phyloP scores from a whole-genome alignment of 805 yeast genomes.

The Candida montana region DNA sequence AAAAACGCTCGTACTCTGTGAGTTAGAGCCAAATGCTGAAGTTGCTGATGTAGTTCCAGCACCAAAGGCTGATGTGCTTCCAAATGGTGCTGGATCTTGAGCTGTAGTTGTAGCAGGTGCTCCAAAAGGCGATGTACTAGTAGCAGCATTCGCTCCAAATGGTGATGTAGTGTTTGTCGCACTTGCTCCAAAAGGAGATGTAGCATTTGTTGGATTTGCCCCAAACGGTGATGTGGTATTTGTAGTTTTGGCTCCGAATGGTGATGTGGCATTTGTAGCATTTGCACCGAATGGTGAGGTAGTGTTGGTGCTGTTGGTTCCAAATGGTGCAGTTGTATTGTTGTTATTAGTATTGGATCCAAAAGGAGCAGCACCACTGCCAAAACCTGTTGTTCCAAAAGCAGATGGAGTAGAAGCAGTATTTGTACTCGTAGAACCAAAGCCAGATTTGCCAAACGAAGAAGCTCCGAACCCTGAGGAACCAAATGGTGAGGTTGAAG shows the following conservation, averaged over 20 bases:
- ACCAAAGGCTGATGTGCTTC: neutral
- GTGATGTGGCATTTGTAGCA: neutral
- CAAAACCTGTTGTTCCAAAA: too few species aligned
- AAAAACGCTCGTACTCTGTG: neutral
- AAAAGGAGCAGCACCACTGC: too few species aligned
- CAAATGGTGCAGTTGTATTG: constrained; percentile 1
- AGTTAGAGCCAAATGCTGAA: constrained; percentile 1
- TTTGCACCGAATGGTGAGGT: constrained; percentile 6
- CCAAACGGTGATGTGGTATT: constrained; percentile 3
- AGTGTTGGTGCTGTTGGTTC: neutral
- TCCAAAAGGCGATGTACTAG: constrained; percentile 9
- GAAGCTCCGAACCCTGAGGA: constrained; percentile 6
- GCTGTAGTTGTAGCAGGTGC: neutral
- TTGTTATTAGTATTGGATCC: constrained; percentile 1
- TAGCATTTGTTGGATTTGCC: neutral
- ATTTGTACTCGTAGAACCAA: neutral
- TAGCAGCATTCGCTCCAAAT: constrained; percentile 3
- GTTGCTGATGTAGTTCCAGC: constrained; percentile 1
- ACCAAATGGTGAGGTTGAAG: neutral
- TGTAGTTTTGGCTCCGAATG: constrained; percentile 3
- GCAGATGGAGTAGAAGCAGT: constrained; percentile 3
- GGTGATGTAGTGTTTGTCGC: neutral
- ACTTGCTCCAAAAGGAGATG: constrained; percentile 2
- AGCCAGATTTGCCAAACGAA: constrained; percentile 1
- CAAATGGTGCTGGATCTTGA: constrained; percentile 4